Conservation (phyloP, 495 filamentous ascomycete species). For the Jackrogersella minutella region DNA sequence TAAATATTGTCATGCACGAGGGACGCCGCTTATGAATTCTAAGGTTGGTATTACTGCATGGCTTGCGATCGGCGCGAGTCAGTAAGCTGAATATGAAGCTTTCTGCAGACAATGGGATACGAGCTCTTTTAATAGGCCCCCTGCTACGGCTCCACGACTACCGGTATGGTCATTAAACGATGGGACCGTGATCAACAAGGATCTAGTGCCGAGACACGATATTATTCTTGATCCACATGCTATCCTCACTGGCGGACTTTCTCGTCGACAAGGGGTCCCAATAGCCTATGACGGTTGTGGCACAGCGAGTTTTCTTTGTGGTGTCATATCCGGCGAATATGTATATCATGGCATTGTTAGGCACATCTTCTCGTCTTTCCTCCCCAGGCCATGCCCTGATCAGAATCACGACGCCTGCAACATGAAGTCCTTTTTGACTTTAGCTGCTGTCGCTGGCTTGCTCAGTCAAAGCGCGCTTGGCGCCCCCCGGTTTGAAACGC, state of each 20-base stretch:
- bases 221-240: background rate
- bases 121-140: conserved; percentile 6
- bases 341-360: conserved; percentile 22
- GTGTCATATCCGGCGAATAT: background rate
- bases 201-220: background rate
- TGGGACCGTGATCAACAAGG: background rate
- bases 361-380: background rate
- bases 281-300: conserved; percentile 25
- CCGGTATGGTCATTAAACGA: background rate
- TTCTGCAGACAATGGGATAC: background rate
- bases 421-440: conserved; percentile 26
- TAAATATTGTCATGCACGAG: background rate
- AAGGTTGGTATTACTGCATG: background rate
- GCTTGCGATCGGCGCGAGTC: background rate
- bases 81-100: background rate
- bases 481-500: conserved; percentile 10
- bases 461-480: conserved; percentile 11
- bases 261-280: conserved; percentile 8
- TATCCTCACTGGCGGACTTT: background rate
- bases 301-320: background rate
- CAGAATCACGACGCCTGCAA: conserved; percentile 5
- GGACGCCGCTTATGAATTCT: background rate
- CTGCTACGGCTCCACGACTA: conserved; percentile 5
- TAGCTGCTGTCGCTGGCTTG: conserved; percentile 17
- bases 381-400: background rate